Evolutionary conservation across 208 protist species (phyloP), one percentile per base, ranked within the genome.

Genomic region (Entamoeba invadens): DNA sequence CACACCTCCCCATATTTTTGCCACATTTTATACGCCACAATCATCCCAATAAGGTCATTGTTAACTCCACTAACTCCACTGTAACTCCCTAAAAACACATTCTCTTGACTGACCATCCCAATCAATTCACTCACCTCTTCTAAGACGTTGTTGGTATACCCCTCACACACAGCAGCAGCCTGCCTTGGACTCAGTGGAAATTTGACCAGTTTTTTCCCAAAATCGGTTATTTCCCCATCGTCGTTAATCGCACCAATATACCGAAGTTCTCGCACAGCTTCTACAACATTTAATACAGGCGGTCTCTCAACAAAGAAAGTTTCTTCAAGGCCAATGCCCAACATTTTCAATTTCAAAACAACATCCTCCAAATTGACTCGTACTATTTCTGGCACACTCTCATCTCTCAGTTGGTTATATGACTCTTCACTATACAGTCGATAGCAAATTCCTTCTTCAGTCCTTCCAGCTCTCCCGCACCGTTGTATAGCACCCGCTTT

Each of bases 391-490:
- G 77, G 77, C 16, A 42, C 12, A 44, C 8, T 2, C 25, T 45
- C 31, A 91, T 91, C 45, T 91, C 25, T 91, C 35, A 91, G 18
- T 4, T 42, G 18, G 25, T 91, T 45, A 42, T 45, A 91, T 45
- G 77, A 4, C 45, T 91, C 38, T 45, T 45, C 38, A 18, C 38
- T 31, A 45, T 92, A 94, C 38, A 94, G 45, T 35, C 68, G 2
- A 4, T 46, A 21, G 45, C 57, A 91, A 47, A 77, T 38, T 0
- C 93, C 93, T 45, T 50, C 12, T 38, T 16, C 35, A 44, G 44
- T 47, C n/a, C 93, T 45, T 16, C 93, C 93, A 16, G 93, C 68
- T 45, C 93, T 45, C 8, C 93, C 93, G 44, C n/a, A 14, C 35
- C 93, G 4, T 92, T 94, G 93, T 5, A 42, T 72, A 16, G 87